Evolutionary conservation across 805 yeast species (phyloP).

Genomic region (Lipomyces mesembrius): DNA sequence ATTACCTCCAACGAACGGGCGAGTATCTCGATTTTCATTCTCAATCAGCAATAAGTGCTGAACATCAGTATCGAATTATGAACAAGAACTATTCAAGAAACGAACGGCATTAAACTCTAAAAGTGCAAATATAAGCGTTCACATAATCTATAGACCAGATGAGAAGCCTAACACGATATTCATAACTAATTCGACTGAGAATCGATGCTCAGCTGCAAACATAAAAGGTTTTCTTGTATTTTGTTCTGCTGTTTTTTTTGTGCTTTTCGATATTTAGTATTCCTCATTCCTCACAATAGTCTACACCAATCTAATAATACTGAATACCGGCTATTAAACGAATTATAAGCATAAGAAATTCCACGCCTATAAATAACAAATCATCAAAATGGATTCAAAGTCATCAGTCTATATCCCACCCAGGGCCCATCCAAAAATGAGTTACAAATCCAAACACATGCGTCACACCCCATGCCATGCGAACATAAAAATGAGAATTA

Average conservation of each 20-base stretch:
- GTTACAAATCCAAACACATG: conserved; percentile 1
- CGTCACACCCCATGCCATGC: conserved; percentile 1
- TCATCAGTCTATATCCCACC: conserved; percentile 3
- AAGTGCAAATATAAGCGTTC: no score
- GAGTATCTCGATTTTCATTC: no score
- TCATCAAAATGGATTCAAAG: neutral
- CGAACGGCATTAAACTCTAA: neutral
- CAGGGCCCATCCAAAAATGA: neutral
- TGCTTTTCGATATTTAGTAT: neutral
- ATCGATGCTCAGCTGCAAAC: neutral
- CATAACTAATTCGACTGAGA: neutral
- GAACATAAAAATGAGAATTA: neutral
- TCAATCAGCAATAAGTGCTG: no score
- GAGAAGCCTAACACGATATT: no score
- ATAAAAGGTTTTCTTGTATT: no score
- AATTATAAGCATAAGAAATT: neutral
- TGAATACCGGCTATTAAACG: neutral
- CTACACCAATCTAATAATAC: neutral
- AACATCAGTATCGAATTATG: no score
- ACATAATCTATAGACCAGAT: no score
- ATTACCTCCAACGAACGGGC: no score
- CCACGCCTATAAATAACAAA: neutral
- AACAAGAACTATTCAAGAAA: no score
- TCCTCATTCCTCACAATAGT: neutral
- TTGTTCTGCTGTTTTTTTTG: neutral